Percentiles rank a stretch among this genome's conserved stretches.
phyloP scores from a whole-genome alignment of 2,329 filamentous ascomycete species.

The Sporothrix schenckii region DNA sequence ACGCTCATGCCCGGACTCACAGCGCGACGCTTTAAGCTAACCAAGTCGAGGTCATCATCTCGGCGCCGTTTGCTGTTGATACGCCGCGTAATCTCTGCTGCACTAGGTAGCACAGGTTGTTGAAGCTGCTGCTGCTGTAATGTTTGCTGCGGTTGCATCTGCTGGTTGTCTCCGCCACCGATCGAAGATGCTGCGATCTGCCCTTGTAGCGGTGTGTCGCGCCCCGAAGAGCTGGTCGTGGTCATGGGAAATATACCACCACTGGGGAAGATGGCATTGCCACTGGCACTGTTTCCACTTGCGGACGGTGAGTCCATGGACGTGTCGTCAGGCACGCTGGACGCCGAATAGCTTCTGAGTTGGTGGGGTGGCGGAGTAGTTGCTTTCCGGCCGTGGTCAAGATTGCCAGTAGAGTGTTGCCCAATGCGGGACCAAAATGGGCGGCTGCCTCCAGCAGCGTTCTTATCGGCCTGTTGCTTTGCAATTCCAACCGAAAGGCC shows the following conservation, averaged over 20 bases:
- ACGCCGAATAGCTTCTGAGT: conserved; percentile 48
- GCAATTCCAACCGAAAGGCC: conserved; percentile 65
- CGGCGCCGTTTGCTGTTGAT: conserved; percentile 81
- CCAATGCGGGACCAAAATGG: conserved; percentile 67
- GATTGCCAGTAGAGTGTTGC: conserved; percentile 49
- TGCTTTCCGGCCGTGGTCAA: conserved; percentile 47
- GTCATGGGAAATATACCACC: conserved; percentile 41
- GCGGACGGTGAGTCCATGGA: conserved; percentile 30
- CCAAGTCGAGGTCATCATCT: conserved; percentile 80
- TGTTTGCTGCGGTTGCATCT: conserved; percentile 37
- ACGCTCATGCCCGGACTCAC: conserved; percentile 90
- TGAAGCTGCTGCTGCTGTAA: background rate
- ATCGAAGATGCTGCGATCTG: conserved; percentile 2
- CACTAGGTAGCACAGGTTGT: conserved; percentile 54
- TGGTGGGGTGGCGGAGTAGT: conserved; percentile 40
- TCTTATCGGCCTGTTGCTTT: conserved; percentile 71
- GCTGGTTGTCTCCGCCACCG: conserved; percentile 34
- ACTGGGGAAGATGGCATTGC: conserved; percentile 33
- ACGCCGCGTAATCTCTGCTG: conserved; percentile 75
- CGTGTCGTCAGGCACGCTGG: conserved; percentile 53
- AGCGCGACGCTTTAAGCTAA: conserved; percentile 85
- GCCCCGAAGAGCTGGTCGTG: conserved; percentile 43
- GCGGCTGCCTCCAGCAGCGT: conserved; percentile 67
- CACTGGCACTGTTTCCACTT: conserved; percentile 22
- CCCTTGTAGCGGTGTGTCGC: conserved; percentile 46